Conservation (phyloP, 768 basidiomycete species). For the Tylopilus vinaceipallidus region DNA sequence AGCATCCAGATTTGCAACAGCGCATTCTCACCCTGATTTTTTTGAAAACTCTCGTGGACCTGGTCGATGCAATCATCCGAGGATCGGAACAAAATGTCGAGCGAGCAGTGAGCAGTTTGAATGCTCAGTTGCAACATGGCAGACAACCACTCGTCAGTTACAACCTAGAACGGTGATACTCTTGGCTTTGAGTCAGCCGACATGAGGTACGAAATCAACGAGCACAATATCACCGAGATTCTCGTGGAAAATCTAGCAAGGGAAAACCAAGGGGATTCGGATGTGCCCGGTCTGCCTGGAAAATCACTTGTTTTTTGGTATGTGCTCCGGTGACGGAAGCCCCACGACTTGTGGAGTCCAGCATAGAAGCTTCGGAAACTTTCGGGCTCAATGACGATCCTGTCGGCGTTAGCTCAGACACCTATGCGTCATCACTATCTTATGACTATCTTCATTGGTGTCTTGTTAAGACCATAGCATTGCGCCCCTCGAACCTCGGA, state of each 20-base stretch:
- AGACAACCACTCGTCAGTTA: background rate
- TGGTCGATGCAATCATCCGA: constrained; percentile 14
- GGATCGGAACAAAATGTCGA: constrained; percentile 5
- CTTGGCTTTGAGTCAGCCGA: constrained; percentile 7
- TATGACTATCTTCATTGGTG: background rate
- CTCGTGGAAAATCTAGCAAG: constrained; percentile 15
- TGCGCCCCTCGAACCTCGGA: too few relatives aligned
- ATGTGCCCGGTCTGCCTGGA: constrained; percentile 25
- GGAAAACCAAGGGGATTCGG: constrained; percentile 16
- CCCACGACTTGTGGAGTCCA: background rate
- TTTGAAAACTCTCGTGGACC: constrained; percentile 8
- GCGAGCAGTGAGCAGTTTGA: constrained; percentile 24
- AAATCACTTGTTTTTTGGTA: constrained; percentile 24
- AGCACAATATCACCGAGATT: constrained; percentile 19
- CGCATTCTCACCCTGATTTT: constrained; percentile 15
- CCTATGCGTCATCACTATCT: constrained; percentile 4
- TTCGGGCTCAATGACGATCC: constrained; percentile 21
- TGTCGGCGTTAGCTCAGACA: constrained; percentile 22
- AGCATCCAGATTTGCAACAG: constrained; percentile 13
- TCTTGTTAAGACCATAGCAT: background rate
- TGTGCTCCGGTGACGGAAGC: background rate
- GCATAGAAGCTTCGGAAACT: constrained; percentile 23
- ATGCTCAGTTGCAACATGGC: constrained; percentile 16
- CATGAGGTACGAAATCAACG: constrained; percentile 12
- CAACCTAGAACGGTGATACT: too few relatives aligned